Evolutionary conservation across 2,329 filamentous ascomycete genomes (phyloP).

Genomic region (Cercospora sojina): DNA sequence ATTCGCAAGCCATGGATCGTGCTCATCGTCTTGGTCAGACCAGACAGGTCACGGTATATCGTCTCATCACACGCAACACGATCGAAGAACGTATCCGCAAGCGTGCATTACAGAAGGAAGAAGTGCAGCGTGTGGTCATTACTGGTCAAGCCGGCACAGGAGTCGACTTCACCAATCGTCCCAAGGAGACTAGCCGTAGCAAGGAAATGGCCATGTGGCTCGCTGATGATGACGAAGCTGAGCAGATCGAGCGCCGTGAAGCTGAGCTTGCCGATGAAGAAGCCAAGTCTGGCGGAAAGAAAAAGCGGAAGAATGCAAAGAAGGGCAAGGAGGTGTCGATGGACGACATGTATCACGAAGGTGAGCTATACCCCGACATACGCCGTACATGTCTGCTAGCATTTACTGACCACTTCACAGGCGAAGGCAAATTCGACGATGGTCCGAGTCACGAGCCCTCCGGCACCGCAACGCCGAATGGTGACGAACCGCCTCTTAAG

Average conservation of each 20-base stretch:
- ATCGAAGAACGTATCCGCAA: slow-evolving; percentile 98
- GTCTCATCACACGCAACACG: slow-evolving; percentile 91
- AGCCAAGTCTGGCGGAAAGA: slow-evolving; percentile 52
- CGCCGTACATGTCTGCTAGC: neutral
- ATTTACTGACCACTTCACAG: slow-evolving; percentile 50
- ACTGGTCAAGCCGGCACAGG: slow-evolving; percentile 74
- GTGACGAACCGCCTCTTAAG: slow-evolving; percentile 50
- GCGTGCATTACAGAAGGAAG: slow-evolving; percentile 94
- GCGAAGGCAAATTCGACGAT: slow-evolving; percentile 96
- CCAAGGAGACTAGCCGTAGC: slow-evolving; percentile 86
- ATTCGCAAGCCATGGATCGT: slow-evolving; percentile 98
- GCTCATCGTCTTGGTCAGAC: slow-evolving; percentile 97
- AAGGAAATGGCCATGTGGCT: slow-evolving; percentile 99
- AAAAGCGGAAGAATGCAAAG: slow-evolving; percentile 54
- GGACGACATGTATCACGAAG: slow-evolving; percentile 99
- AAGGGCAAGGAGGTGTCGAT: slow-evolving; percentile 66
- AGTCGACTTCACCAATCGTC: slow-evolving; percentile 83
- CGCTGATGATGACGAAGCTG: slow-evolving; percentile 93
- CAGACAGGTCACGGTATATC: slow-evolving; percentile 92
- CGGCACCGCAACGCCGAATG: slow-evolving; percentile 78
- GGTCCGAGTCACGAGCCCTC: slow-evolving; percentile 78
- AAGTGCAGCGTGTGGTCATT: slow-evolving; percentile 96
- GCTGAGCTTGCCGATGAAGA: slow-evolving; percentile 74
- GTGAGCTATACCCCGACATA: slow-evolving; percentile 49
- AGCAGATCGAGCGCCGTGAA: slow-evolving; percentile 88